phyloP scores from a whole-genome alignment of 495 filamentous ascomycete genomes.

The Aspergillus indologenus region DNA sequence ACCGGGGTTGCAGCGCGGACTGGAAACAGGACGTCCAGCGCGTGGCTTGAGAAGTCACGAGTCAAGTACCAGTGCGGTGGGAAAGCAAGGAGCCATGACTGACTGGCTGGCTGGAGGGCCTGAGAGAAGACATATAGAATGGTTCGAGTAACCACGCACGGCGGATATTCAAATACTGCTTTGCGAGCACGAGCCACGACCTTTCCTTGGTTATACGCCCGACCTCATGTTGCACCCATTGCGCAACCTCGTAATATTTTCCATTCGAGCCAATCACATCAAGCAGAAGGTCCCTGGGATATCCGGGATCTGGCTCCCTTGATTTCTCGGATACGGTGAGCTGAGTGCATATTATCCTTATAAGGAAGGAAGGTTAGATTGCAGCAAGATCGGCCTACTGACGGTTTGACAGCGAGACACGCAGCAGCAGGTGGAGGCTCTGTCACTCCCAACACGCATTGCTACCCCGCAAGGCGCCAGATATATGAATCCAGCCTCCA shows the following conservation, averaged over 20 bases:
- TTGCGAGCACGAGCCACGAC: neutral
- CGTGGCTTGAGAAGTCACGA: slow-evolving; percentile 1
- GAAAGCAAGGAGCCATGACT: slow-evolving; percentile 2
- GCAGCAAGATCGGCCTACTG: neutral
- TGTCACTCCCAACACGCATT: neutral
- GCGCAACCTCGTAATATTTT: slow-evolving; percentile 6
- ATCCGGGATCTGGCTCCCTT: slow-evolving; percentile 1
- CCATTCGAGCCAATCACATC: slow-evolving; percentile 1
- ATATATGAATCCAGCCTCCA: neutral
- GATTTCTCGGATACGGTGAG: neutral
- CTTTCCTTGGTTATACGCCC: slow-evolving; percentile 3
- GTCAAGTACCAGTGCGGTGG: neutral
- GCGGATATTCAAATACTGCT: slow-evolving; percentile 7
- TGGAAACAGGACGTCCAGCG: neutral
- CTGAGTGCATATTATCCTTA: neutral
- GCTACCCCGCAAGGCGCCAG: neutral
- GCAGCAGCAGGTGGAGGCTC: neutral
- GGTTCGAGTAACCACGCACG: slow-evolving; percentile 7
- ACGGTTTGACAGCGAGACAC: neutral
- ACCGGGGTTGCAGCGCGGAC: neutral
- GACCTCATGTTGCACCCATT: slow-evolving; percentile 6
- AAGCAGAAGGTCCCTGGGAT: neutral
- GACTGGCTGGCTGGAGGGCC: neutral
- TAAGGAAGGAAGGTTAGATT: slow-evolving; percentile 1
- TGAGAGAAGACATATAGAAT: slow-evolving; percentile 2